These are phyloP conservation scores for Colletotrichum eleusines DNA, from an alignment of 2,329 filamentous ascomycete species.

Conservation along the genomic window DNA sequence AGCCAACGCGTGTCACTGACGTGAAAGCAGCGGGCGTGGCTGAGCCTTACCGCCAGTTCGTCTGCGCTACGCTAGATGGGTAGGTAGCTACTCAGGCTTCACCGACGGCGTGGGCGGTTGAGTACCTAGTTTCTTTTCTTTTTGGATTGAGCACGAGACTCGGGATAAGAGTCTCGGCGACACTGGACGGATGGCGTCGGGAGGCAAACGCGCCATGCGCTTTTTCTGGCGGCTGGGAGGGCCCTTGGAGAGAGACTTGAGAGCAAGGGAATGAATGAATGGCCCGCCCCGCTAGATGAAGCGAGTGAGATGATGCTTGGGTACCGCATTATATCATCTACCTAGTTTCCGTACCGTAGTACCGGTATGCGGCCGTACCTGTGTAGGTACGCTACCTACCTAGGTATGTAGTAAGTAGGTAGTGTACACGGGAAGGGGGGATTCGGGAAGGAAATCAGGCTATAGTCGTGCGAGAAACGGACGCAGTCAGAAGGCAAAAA, in stretches of 20 bases:
- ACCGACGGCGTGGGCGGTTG: slow-evolving; percentile 22
- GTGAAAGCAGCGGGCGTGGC: slow-evolving; percentile 13
- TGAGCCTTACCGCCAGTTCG: slow-evolving; percentile 28
- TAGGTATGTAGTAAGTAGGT: no score
- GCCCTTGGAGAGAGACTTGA: slow-evolving; percentile 3
- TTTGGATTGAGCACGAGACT: slow-evolving; percentile 34
- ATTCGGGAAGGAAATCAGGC: slow-evolving; percentile 6
- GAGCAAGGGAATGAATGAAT: slow-evolving; percentile 22
- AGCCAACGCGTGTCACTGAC: slow-evolving; percentile 1
- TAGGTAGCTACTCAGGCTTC: slow-evolving; percentile 1
- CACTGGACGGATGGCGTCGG: slow-evolving; percentile 21
- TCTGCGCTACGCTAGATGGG: no score
- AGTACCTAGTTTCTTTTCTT: slow-evolving; percentile 29
- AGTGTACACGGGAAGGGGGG: no score
- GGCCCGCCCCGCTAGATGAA: slow-evolving; percentile 27
- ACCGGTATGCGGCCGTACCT: no score
- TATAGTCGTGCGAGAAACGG: neutral
- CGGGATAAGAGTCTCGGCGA: slow-evolving; percentile 9
- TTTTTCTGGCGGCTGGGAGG: slow-evolving; percentile 28
- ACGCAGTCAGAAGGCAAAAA: slow-evolving; percentile 36
- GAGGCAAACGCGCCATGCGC: slow-evolving; percentile 20
- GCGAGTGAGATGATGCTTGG: no score
- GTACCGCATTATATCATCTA: no score
- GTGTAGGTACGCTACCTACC: no score
- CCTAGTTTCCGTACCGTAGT: no score